Evolutionary conservation across 140 eudicot species (phyloP), one percentile per base, ranked within the genome.

Genomic region (Eryngium alpinum): DNA sequence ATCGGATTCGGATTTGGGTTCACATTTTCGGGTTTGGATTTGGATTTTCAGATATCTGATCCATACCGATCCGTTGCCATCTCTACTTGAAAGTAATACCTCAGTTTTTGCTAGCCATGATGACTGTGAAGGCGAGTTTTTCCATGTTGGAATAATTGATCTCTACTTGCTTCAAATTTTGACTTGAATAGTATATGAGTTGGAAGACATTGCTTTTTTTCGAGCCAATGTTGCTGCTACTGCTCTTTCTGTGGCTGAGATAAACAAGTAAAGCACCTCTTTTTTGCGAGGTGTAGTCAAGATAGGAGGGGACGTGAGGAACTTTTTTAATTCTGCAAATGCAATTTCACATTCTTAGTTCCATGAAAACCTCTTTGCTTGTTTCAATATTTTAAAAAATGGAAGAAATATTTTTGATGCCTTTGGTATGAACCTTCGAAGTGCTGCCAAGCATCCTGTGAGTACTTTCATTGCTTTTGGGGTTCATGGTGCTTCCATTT

Each of bases 121-220:
- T 11, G 1, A 70, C 13, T 10, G 49, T 22, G 9, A 6, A 70
- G 0, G 49, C 75, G 0, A 70, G 31, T 32, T 70, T 70, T 24
- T 70, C 9, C 10, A 33, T 13, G 7, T 70, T 16, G 3, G 24
- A 10, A 31, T 70, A 28, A 7, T 24, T 29, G 9, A 11, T 14
- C 9, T 70, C n/a, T 14, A 0, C 22, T 5, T 33, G 46, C 12
- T 11, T 0, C 9, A 31, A 44, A 1, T 5, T 6, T 3, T 32
- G 27, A 17, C 24, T 12, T 7, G 10, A 46, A 70, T 28, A 70
- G 18, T 70, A 29, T 1, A 70, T 17, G 17, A 0, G 22, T 0
- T 16, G 1, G 0, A 3, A 44, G 1, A 29, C n/a, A n/a, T n/a
- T n/a, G n/a, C n/a, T n/a, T n/a, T 10, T 6, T 5, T 0, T 70